Evolutionary conservation across 345 rosid genomes (phyloP).

Genomic region (Brassica cretica): DNA sequence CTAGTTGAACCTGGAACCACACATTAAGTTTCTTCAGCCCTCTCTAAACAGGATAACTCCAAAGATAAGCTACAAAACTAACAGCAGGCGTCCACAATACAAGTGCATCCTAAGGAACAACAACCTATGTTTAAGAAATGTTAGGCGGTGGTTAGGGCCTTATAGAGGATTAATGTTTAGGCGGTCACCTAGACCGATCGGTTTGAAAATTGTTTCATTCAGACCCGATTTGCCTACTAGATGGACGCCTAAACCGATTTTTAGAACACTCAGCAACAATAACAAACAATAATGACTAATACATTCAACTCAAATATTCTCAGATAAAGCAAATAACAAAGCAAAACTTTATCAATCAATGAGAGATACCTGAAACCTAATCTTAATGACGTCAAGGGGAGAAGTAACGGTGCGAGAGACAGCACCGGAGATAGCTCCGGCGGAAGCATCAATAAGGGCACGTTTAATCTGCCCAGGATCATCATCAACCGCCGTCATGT

Average conservation of each 20-base stretch:
- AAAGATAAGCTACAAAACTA: constrained; percentile 15
- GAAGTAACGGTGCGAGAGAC: constrained; percentile 89
- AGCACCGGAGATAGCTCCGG: constrained; percentile 84
- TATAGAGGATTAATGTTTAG: too few species aligned
- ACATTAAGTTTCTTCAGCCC: background rate
- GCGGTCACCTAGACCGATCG: too few species aligned
- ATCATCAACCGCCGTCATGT: constrained; percentile 51
- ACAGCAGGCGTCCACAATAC: background rate
- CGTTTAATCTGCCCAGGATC: constrained; percentile 78
- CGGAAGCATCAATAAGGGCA: constrained; percentile 58
- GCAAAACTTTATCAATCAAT: background rate
- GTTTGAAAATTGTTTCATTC: too few species aligned
- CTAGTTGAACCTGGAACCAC: constrained; percentile 79
- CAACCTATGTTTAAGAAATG: background rate
- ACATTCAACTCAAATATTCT: background rate
- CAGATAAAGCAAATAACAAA: constrained; percentile 3
- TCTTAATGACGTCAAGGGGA: constrained; percentile 97
- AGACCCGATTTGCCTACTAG: too few species aligned
- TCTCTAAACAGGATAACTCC: constrained; percentile 1
- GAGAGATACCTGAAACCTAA: constrained; percentile 86
- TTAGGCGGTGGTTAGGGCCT: too few species aligned
- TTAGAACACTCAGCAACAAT: too few species aligned
- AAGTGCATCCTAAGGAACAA: background rate
- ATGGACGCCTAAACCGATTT: too few species aligned
- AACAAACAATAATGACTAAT: background rate